Conservation (phyloP, 345 rosid genomes). For the Camelina sativa region DNA sequence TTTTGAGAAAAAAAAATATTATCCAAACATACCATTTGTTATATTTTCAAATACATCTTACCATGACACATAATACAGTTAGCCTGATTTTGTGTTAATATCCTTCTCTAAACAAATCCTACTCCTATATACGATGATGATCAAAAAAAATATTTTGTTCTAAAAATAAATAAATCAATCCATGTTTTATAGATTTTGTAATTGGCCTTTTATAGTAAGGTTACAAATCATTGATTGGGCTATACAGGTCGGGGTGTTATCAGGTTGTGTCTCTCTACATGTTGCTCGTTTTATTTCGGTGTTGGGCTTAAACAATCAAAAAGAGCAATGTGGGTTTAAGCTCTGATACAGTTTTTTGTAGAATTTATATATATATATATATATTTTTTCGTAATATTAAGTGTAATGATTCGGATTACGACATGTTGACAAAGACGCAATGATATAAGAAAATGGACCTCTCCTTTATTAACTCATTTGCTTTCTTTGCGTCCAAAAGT, state of each 20-base stretch:
- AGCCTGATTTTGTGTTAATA: background rate
- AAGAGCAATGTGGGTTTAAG: too few species aligned
- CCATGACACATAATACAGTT: background rate
- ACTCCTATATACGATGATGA: too few species aligned
- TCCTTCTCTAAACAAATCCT: too few species aligned
- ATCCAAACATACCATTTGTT: background rate
- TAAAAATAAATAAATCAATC: too few species aligned
- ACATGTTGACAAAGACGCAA: constrained; percentile 8
- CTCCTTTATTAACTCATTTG: background rate
- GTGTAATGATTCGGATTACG: background rate
- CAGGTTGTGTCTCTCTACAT: background rate
- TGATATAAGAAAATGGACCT: background rate
- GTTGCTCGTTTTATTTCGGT: background rate
- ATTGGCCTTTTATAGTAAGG: too few species aligned
- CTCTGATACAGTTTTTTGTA: too few species aligned
- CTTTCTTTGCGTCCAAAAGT: background rate
- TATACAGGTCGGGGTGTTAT: background rate
- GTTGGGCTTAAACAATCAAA: background rate
- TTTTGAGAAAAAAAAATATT: background rate
- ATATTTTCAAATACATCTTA: background rate
- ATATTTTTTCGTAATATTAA: background rate
- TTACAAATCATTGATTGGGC: background rate
- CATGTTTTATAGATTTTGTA: too few species aligned
- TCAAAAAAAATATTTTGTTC: too few species aligned
- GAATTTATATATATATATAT: too few species aligned